phyloP scores from a whole-genome alignment of 495 filamentous ascomycete genomes.

The Xylaria flabelliformis region DNA sequence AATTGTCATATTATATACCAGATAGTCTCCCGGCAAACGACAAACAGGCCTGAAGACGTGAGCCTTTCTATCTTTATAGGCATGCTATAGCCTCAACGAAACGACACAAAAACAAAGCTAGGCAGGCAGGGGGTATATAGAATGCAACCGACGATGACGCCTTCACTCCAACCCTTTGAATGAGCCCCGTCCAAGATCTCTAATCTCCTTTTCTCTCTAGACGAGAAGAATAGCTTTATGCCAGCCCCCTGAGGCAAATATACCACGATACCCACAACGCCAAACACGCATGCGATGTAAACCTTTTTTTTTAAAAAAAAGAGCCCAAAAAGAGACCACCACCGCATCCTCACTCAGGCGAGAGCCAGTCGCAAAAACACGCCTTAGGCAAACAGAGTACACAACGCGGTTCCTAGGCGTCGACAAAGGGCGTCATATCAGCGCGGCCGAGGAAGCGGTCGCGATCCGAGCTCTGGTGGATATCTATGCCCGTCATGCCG shows the following conservation, averaged over 20 bases:
- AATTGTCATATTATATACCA: neutral
- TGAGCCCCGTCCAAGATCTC: neutral
- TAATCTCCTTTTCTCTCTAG: neutral
- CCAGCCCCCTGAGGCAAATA: neutral
- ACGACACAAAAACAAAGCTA: neutral
- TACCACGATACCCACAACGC: neutral
- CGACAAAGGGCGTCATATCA: slow-evolving; percentile 7
- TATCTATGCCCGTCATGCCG: slow-evolving; percentile 32
- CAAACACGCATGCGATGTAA: neutral
- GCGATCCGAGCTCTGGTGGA: slow-evolving; percentile 3
- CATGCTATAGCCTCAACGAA: neutral
- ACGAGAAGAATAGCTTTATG: neutral
- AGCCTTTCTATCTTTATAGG: neutral
- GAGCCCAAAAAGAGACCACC: neutral
- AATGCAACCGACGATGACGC: neutral
- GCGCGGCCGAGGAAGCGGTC: slow-evolving; percentile 21
- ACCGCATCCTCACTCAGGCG: neutral
- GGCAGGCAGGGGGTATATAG: neutral
- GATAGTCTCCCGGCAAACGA: neutral
- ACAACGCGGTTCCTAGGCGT: slow-evolving; percentile 11
- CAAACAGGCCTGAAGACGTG: neutral
- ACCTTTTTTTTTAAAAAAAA: neutral
- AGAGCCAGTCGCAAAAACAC: neutral
- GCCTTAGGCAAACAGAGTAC: neutral
- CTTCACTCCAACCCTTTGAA: neutral